Percentiles rank a stretch among this genome's conserved stretches.
Evolutionary conservation across 768 basidiomycete genomes (phyloP).

Genomic region (Lactifluus volemus): DNA sequence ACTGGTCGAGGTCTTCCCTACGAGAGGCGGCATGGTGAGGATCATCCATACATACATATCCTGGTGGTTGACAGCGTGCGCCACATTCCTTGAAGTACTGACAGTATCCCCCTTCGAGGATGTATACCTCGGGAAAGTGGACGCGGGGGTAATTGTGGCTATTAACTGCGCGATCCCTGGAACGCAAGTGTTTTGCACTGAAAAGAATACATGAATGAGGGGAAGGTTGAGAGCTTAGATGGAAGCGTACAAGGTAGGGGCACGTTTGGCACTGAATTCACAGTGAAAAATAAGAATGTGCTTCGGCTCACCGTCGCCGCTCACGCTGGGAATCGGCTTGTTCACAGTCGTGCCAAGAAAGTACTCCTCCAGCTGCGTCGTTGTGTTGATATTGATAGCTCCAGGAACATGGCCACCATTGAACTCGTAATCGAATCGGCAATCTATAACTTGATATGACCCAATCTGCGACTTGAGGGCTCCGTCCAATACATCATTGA

Average conservation of each 20-base stretch:
- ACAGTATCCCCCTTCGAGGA: conserved; percentile 94
- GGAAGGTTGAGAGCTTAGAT: neutral
- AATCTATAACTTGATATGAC: conserved; percentile 81
- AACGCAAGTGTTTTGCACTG: conserved; percentile 90
- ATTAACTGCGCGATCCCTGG: conserved; percentile 83
- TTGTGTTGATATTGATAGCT: conserved; percentile 86
- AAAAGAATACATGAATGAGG: neutral
- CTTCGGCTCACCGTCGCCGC: conserved; percentile 67
- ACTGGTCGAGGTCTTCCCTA: conserved; percentile 81
- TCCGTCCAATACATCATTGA: conserved; percentile 73
- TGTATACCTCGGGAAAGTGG: conserved; percentile 93
- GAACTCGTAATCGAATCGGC: conserved; percentile 96
- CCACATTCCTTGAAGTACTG: conserved; percentile 69
- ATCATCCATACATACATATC: conserved; percentile 94
- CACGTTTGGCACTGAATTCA: conserved; percentile 92
- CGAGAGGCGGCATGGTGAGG: conserved; percentile 74
- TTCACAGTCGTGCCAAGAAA: conserved; percentile 50
- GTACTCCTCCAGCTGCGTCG: conserved; percentile 68
- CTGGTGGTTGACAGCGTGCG: conserved; percentile 66
- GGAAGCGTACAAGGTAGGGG: conserved; percentile 83
- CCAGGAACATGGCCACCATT: conserved; percentile 87
- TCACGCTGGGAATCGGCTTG: conserved; percentile 60
- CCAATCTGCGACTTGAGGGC: conserved; percentile 55
- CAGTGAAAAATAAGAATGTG: conserved; percentile 94
- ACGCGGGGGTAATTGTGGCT: conserved; percentile 85